These are phyloP conservation scores for Erysiphe pulchra DNA, from an alignment of 2,329 filamentous ascomycete genomes.

Conservation along the genomic window DNA sequence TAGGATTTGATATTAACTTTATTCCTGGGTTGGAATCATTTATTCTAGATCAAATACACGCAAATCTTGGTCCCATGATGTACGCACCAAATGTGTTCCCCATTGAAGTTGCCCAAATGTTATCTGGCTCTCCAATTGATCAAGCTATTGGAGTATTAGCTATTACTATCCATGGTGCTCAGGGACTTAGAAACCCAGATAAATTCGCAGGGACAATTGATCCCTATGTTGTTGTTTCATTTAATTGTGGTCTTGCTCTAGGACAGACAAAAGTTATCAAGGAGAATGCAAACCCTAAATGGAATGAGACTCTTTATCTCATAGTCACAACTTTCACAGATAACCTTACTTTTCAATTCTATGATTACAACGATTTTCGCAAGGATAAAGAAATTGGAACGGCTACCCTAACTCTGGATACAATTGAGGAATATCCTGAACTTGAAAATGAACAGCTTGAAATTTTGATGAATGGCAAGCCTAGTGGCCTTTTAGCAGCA, in stretches of 20 bases:
- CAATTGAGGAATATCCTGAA: slow-evolving; percentile 48
- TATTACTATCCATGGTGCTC: slow-evolving; percentile 70
- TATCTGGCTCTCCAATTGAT: slow-evolving; percentile 79
- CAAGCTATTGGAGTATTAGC: slow-evolving; percentile 88
- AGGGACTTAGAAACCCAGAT: slow-evolving; percentile 84
- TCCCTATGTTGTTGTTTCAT: slow-evolving; percentile 62
- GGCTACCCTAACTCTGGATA: slow-evolving; percentile 64
- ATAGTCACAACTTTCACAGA: slow-evolving; percentile 84
- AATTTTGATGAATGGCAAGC: slow-evolving; percentile 59
- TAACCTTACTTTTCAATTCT: slow-evolving; percentile 58
- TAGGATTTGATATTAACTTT: slow-evolving; percentile 98
- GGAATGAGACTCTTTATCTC: slow-evolving; percentile 93
- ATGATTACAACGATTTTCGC: slow-evolving; percentile 83
- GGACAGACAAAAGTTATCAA: slow-evolving; percentile 72
- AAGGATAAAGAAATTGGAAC: slow-evolving; percentile 90
- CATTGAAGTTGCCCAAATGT: slow-evolving; percentile 94
- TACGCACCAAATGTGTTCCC: slow-evolving; percentile 95
- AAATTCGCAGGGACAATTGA: slow-evolving; percentile 81
- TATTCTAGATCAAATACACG: slow-evolving; percentile 89
- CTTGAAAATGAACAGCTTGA: slow-evolving; percentile 71
- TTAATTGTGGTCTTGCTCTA: slow-evolving; percentile 61
- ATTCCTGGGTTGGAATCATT: slow-evolving; percentile 84
- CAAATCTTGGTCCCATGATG: slow-evolving; percentile 88
- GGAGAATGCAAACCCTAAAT: slow-evolving; percentile 66
- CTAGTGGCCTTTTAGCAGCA: slow-evolving; percentile 51